These are phyloP conservation scores for Rhodosporidiobolus odoratus DNA, from an alignment of 768 basidiomycete species.

Conservation along the genomic window DNA sequence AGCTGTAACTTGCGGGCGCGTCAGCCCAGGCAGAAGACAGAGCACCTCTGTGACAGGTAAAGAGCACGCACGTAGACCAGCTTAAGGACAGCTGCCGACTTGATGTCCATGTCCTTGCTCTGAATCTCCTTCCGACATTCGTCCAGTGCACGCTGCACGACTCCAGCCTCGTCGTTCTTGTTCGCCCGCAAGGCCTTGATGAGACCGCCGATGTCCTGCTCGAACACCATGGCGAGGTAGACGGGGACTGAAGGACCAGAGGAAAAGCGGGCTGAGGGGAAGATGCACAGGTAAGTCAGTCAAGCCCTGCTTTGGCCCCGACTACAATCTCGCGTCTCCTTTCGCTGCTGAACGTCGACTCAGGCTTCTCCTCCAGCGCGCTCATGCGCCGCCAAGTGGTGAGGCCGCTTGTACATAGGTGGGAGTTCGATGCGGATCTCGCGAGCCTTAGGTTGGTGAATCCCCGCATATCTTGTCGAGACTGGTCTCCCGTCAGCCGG, in stretches of 20 bases:
- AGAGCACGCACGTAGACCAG: conserved; percentile 75
- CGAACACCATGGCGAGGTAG: conserved; percentile 11
- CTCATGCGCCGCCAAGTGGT: no score
- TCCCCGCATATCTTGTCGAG: no score
- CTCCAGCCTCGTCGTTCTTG: conserved; percentile 86
- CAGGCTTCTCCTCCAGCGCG: no score
- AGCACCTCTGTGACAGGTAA: no score
- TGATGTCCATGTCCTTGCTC: conserved; percentile 92
- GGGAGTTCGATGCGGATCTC: no score
- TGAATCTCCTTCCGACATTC: conserved; percentile 89
- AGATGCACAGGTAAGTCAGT: no score
- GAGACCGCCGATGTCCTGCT: conserved; percentile 31
- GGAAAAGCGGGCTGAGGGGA: neutral
- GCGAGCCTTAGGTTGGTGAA: no score
- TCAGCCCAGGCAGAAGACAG: neutral
- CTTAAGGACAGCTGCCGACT: conserved; percentile 90
- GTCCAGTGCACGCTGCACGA: conserved; percentile 85
- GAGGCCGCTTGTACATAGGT: no score
- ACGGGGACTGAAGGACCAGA: neutral
- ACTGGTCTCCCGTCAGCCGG: no score
- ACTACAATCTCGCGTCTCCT: no score
- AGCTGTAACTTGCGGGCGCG: conserved; percentile 55
- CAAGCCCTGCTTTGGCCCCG: no score
- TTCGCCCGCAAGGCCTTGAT: conserved; percentile 80
- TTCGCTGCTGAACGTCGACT: no score